Percentiles rank a stretch among this genome's conserved stretches.
These are phyloP conservation scores for Dothideomycetes sp. DNA, from an alignment of 2,329 filamentous ascomycete species.

Conservation along the genomic window DNA sequence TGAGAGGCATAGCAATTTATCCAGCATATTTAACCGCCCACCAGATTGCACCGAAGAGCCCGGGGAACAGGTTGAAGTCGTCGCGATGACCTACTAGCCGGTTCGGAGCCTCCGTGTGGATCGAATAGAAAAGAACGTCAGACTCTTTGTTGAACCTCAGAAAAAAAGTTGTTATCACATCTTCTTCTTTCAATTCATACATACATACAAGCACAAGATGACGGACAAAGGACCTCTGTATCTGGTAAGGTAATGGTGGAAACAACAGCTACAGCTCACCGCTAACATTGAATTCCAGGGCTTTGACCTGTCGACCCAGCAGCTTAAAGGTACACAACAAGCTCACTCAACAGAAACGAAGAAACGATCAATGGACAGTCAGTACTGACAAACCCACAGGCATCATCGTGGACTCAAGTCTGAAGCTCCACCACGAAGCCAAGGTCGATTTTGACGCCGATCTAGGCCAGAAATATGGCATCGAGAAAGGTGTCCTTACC, in stretches of 20 bases:
- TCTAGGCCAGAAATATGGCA: conserved; percentile 53
- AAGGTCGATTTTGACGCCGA: conserved; percentile 95
- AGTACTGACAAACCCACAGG: conserved; percentile 48
- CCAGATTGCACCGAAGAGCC: conserved; percentile 1
- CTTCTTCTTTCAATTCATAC: neutral
- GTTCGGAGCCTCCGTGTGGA: no score
- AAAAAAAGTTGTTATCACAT: no score
- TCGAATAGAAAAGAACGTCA: no score
- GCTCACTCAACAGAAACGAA: neutral
- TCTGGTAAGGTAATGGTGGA: neutral
- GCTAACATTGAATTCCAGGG: conserved; percentile 36
- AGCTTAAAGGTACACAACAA: conserved; percentile 67
- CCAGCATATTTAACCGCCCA: conserved; percentile 10
- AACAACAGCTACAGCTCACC: neutral
- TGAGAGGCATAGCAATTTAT: conserved; percentile 9
- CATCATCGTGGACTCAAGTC: conserved; percentile 72
- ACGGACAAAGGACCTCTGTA: conserved; percentile 9
- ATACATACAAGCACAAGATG: no score
- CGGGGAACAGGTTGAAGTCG: conserved; percentile 3
- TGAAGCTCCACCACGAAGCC: conserved; percentile 72
- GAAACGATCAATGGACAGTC: conserved; percentile 6
- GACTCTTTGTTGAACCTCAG: no score
- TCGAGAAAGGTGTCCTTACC: conserved; percentile 78
- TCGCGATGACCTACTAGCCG: conserved; percentile 13
- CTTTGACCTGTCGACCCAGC: conserved; percentile 93